These are phyloP conservation scores for Coemansia sp. DNA, from an alignment of 192 early-diverging fungal genomes.

Conservation along the genomic window DNA sequence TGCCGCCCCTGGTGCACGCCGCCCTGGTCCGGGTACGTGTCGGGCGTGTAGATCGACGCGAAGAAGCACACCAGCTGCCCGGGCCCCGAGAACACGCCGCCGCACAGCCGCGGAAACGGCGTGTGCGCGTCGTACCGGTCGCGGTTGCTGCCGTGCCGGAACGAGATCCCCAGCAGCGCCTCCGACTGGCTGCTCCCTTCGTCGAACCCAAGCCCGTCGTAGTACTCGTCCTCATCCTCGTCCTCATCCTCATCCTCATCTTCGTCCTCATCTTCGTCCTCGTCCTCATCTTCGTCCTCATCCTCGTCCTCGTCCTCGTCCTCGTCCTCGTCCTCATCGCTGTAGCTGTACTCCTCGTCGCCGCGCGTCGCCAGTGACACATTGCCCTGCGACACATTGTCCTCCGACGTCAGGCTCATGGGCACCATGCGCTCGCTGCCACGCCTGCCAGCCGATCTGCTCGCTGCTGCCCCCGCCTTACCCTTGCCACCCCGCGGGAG, in stretches of 20 bases:
- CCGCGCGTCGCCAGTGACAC: conserved; percentile 1
- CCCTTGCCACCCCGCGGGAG: conserved; percentile 4
- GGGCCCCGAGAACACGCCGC: conserved; percentile 48
- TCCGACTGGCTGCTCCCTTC: conserved; percentile 18
- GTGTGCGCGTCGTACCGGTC: conserved; percentile 36
- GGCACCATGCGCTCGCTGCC: background rate
- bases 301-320: background rate
- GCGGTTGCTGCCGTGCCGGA: conserved; percentile 32
- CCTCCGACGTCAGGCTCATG: conserved; percentile 24
- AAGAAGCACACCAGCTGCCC: conserved; percentile 51
- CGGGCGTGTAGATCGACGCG: conserved; percentile 40
- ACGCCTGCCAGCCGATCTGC: background rate
- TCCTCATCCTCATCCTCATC: background rate
- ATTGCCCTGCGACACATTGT: too few species aligned
- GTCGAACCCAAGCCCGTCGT: conserved; percentile 10
- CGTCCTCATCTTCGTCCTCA: background rate
- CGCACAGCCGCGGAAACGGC: conserved; percentile 54
- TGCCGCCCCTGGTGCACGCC: conserved; percentile 6
- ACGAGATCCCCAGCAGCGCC: conserved; percentile 9
- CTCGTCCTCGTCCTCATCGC: background rate
- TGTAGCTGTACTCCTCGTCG: background rate
- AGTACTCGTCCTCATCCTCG: conserved; percentile 7
- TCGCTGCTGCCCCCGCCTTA: background rate
- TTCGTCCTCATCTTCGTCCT: background rate
- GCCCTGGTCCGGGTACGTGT: conserved; percentile 31